These are phyloP conservation scores for Blastocladiella emersonii DNA, from an alignment of 371 early-diverging fungal genomes.

Conservation along the genomic window DNA sequence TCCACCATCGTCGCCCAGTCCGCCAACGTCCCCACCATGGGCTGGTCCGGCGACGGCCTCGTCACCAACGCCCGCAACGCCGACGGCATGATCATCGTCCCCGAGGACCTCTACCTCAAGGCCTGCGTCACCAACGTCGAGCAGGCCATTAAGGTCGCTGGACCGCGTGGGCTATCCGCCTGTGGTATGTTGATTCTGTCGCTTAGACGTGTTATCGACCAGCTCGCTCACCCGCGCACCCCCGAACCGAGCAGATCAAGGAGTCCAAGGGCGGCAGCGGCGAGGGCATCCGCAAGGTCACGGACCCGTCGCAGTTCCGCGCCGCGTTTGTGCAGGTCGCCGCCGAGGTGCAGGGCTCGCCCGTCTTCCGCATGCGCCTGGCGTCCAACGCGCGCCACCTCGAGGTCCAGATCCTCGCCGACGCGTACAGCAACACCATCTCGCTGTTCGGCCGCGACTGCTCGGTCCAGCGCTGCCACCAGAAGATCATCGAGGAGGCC, in stretches of 20 bases:
- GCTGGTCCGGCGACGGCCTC: conserved; percentile 86
- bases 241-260: too few relatives aligned
- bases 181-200: too few relatives aligned
- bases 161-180: conserved; percentile 87
- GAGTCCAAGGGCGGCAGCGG: conserved; percentile 99
- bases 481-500: conserved; percentile 91
- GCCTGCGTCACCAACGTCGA: conserved; percentile 65
- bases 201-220: too few relatives aligned
- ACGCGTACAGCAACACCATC: conserved; percentile 92
- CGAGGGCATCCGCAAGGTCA: conserved; percentile 93
- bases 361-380: conserved; percentile 92
- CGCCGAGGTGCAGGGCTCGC: conserved; percentile 91
- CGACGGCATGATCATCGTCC: conserved; percentile 64
- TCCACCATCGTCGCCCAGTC: conserved; percentile 96
- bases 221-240: too few relatives aligned
- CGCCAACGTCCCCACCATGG: conserved; percentile 89
- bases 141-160: conserved; percentile 64
- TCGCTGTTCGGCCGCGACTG: conserved; percentile 97
- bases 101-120: conserved; percentile 56
- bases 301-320: conserved; percentile 51
- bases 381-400: conserved; percentile 89
- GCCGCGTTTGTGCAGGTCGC: conserved; percentile 71
- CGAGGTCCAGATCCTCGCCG: conserved; percentile 94
- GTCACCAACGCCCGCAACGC: conserved; percentile 25
- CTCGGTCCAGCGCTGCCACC: conserved; percentile 97